Percentiles rank a stretch among this genome's conserved stretches.
Evolutionary conservation across 768 basidiomycete species (phyloP).

Genomic region (Leccinellum luteum): DNA sequence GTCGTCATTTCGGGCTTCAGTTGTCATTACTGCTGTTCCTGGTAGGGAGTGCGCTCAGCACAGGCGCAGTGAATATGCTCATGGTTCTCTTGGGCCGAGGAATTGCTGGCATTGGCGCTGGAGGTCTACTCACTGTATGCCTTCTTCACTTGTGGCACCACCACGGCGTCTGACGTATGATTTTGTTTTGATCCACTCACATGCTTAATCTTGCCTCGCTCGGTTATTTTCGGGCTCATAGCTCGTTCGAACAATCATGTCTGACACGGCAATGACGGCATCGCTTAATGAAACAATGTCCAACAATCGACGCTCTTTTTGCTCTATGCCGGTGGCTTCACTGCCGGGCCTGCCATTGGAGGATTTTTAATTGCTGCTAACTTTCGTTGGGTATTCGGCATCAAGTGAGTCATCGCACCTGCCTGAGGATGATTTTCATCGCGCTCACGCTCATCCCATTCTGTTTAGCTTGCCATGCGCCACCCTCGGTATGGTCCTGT

Average conservation of each 20-base stretch:
- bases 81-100: conserved; percentile 47
- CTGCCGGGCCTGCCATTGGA: conserved; percentile 42
- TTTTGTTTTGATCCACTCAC: background rate
- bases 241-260: conserved; percentile 43
- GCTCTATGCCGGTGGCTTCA: conserved; percentile 43
- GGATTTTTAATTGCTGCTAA: conserved; percentile 38
- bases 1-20: conserved; percentile 48
- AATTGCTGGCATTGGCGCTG: conserved; percentile 49
- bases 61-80: conserved; percentile 44
- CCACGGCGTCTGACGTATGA: background rate
- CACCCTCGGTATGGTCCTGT: conserved; percentile 36
- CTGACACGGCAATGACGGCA: conserved; percentile 40
- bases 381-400: conserved; percentile 56
- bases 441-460: background rate
- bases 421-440: background rate
- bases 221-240: background rate
- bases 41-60: conserved; percentile 45
- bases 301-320: conserved; percentile 42
- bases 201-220: background rate
- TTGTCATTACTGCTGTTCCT: conserved; percentile 44
- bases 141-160: background rate
- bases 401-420: conserved; percentile 39
- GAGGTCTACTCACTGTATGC: conserved; percentile 38
- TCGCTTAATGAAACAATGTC: conserved; percentile 43
- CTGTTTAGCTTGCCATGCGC: conserved; percentile 38